Evolutionary conservation across 169 alveolate genomes (phyloP).

Genomic region (Cryptosporidium bovis): DNA sequence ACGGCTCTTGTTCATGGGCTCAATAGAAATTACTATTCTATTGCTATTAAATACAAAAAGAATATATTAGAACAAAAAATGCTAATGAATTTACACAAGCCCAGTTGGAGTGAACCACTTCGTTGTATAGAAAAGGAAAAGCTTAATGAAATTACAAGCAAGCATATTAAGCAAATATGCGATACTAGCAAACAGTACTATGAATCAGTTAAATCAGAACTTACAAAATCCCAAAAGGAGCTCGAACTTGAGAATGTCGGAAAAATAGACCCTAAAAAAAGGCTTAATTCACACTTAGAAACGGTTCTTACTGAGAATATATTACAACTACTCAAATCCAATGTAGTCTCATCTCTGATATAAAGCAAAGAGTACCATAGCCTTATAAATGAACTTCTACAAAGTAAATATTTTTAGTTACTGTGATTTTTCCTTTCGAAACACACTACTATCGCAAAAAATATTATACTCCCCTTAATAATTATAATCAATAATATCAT

Average conservation of each 20-base stretch:
- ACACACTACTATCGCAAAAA: too few species aligned
- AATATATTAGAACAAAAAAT: slow-evolving; percentile 95
- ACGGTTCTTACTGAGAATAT: slow-evolving; percentile 80
- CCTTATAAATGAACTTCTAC: too few species aligned
- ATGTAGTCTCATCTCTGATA: slow-evolving; percentile 76
- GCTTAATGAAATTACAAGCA: slow-evolving; percentile 73
- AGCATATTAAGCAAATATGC: slow-evolving; percentile 84
- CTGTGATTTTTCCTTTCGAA: too few species aligned
- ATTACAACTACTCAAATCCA: slow-evolving; percentile 80
- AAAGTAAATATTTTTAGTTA: too few species aligned
- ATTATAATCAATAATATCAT: too few species aligned
- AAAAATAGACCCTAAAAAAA: slow-evolving; percentile 92
- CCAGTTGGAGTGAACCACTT: slow-evolving; percentile 95
- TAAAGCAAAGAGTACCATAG: too few species aligned
- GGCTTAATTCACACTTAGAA: slow-evolving; percentile 82
- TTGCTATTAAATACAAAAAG: slow-evolving; percentile 96
- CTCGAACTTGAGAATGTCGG: slow-evolving; percentile 91
- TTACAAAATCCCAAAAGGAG: slow-evolving; percentile 94
- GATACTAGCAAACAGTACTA: slow-evolving; percentile 90
- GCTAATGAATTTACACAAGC: slow-evolving; percentile 95
- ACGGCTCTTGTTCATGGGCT: slow-evolving; percentile 96
- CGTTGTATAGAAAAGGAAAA: slow-evolving; percentile 41
- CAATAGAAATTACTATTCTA: slow-evolving; percentile 96
- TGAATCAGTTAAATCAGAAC: slow-evolving; percentile 94
- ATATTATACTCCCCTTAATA: too few species aligned